Percentiles rank a stretch among this genome's conserved stretches.
Evolutionary conservation across 345 rosid species (phyloP).

Genomic region (Brassica nigra): DNA sequence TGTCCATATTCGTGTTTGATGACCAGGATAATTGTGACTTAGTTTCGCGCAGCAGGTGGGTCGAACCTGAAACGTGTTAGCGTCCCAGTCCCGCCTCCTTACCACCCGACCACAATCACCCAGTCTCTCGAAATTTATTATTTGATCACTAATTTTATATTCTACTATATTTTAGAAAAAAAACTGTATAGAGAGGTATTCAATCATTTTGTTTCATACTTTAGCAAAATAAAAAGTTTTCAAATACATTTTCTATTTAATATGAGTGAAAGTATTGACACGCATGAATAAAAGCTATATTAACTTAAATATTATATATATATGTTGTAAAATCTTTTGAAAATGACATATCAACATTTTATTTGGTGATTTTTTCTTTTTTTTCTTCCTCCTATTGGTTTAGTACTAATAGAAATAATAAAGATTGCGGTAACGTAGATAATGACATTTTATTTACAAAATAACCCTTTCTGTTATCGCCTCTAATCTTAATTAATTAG

Average conservation of each 20-base stretch:
- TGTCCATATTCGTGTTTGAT: too few species aligned
- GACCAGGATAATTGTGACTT: too few species aligned
- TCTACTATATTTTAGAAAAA: neutral
- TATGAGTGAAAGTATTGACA: neutral
- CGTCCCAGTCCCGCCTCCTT: too few species aligned
- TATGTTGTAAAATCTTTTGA: constrained; percentile 1
- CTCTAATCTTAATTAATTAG: neutral
- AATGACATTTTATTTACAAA: constrained; percentile 6
- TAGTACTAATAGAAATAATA: neutral
- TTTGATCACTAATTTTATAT: neutral
- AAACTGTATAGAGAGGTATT: neutral
- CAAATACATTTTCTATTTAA: neutral
- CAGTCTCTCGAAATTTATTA: constrained; percentile 18
- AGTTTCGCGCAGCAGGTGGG: too few species aligned
- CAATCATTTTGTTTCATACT: constrained; percentile 3
- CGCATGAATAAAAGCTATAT: neutral
- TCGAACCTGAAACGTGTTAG: too few species aligned
- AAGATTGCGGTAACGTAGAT: constrained; percentile 20
- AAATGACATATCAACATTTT: constrained; percentile 2
- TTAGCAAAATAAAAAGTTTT: neutral
- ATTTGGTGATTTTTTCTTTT: neutral
- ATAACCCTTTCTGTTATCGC: neutral
- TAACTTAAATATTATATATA: neutral
- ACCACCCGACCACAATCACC: too few species aligned
- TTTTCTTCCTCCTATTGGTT: neutral